These are phyloP conservation scores for Globisporangium ultimum DNA, from an alignment of 352 stramenopile genomes.

Conservation along the genomic window DNA sequence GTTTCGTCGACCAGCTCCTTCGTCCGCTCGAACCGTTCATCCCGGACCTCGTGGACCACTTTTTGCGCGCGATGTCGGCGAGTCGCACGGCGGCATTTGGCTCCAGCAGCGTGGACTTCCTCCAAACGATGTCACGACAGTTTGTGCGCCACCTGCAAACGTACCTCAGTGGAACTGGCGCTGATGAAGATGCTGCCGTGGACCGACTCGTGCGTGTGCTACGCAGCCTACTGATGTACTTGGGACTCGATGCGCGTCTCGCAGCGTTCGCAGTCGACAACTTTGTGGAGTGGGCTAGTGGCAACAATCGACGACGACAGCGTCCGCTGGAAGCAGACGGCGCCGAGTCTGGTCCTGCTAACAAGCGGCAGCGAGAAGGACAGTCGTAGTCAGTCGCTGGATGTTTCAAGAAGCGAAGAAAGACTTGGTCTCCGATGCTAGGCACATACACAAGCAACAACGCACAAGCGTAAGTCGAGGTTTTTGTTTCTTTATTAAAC, in stretches of 20 bases:
- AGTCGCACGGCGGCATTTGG: conserved; percentile 48
- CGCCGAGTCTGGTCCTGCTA: conserved; percentile 7
- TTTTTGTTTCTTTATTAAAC: background rate
- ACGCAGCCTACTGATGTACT: conserved; percentile 27
- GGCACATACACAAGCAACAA: too few species aligned
- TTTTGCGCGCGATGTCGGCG: conserved; percentile 59
- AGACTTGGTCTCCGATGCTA: too few species aligned
- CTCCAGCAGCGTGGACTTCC: conserved; percentile 39
- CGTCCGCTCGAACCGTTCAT: conserved; percentile 52
- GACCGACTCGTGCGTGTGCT: conserved; percentile 32
- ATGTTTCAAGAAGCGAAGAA: too few species aligned
- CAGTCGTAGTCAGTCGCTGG: background rate
- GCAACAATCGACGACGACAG: conserved; percentile 10
- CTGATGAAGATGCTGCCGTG: too few species aligned
- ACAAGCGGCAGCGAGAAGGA: conserved; percentile 35
- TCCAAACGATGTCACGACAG: conserved; percentile 48
- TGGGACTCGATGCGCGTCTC: conserved; percentile 40
- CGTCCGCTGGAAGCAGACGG: background rate
- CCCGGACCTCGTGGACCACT: conserved; percentile 47
- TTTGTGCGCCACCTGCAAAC: conserved; percentile 37
- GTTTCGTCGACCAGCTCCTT: conserved; percentile 43
- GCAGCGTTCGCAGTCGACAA: conserved; percentile 43
- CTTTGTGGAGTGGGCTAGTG: conserved; percentile 30
- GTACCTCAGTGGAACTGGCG: conserved; percentile 30
- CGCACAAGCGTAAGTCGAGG: too few species aligned